Evolutionary conservation across 768 basidiomycete genomes (phyloP), one percentile per base, ranked within the genome.

Genomic region (Lactifluus pinguis): DNA sequence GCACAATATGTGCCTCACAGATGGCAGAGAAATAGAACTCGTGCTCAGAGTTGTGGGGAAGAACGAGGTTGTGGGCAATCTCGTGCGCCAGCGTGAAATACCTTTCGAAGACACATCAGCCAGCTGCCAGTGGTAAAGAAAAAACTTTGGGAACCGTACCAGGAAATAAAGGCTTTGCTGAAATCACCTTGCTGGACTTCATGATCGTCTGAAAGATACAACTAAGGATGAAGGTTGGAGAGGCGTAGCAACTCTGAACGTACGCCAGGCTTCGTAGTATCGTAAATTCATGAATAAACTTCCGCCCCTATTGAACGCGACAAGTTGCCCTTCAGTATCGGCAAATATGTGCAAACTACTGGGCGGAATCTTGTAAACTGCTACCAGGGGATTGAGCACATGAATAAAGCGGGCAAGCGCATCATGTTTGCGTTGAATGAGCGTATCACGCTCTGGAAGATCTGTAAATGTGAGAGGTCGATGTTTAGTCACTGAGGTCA

Each of bases 21-120:
- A 98, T 88, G 6, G 89, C 85, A 32, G 92, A 92, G 68, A 95
- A 94, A 72, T 92, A 97, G 72, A 97, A 98, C 64, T 93, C 92
- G 65, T 95, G 94, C 69, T 94, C 87, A 1, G 90, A 85, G 70
- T 95, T 94, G 68, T 97, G 95, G 0, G 83, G 81, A 45, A 84
- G 79, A 15, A 95, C 86, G 2, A 97, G 76, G 68, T 95, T 98
- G 72, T 98, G 94, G 9, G 91, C 91, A 65, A 93, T 89, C 69
- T 93, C 93, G 70, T 97, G 95, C 0, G 95, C 93, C 14, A 97
- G 78, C 0, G 89, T 86, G 68, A 95, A 92, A 72, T 87, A 99
- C 89, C 89, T 88, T 65, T 8, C 21, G 4, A 38, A 25, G 17
- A 29, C 25, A 41, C 45, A 61, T 53, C 11, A 48, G 19, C 32